Conservation (phyloP, 495 filamentous ascomycete species). For the Halenospora varia region DNA sequence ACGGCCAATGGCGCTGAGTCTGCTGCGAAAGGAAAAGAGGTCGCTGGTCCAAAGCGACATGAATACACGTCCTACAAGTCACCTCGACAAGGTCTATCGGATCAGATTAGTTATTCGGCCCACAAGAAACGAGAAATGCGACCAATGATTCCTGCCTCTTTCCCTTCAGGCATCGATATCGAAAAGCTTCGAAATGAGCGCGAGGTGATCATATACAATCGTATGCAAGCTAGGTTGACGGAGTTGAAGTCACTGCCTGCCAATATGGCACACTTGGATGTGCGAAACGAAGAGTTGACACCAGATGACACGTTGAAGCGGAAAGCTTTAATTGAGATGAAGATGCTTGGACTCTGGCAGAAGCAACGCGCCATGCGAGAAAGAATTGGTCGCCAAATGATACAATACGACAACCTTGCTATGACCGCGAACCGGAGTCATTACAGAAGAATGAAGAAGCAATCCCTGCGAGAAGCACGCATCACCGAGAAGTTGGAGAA, state of each 20-base stretch:
- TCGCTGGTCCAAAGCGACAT: slow-evolving; percentile 20
- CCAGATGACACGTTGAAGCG: slow-evolving; percentile 81
- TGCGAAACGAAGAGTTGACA: slow-evolving; percentile 58
- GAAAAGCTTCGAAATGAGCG: slow-evolving; percentile 79
- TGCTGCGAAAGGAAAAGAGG: slow-evolving; percentile 12
- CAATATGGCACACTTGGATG: slow-evolving; percentile 81
- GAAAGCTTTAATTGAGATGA: slow-evolving; percentile 89
- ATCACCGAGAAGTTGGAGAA: slow-evolving; percentile 99
- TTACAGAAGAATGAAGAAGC: slow-evolving; percentile 94
- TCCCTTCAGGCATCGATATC: slow-evolving; percentile 82
- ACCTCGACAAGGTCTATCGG: slow-evolving; percentile 54
- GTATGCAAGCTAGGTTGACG: slow-evolving; percentile 74
- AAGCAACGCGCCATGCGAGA: slow-evolving; percentile 85
- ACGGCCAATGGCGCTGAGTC: slow-evolving; percentile 22
- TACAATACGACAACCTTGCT: slow-evolving; percentile 88
- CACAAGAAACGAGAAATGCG: slow-evolving; percentile 69
- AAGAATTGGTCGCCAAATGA: slow-evolving; percentile 80
- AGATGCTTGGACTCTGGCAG: slow-evolving; percentile 72
- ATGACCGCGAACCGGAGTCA: slow-evolving; percentile 88
- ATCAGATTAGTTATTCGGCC: slow-evolving; percentile 71
- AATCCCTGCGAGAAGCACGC: slow-evolving; percentile 89
- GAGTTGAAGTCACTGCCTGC: slow-evolving; percentile 79
- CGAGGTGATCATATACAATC: slow-evolving; percentile 84
- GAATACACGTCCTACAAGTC: slow-evolving; percentile 60
- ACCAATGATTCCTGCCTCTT: slow-evolving; percentile 75